These are phyloP conservation scores for Blastomyces gilchristii DNA, from an alignment of 2,329 filamentous ascomycete species.

Conservation along the genomic window DNA sequence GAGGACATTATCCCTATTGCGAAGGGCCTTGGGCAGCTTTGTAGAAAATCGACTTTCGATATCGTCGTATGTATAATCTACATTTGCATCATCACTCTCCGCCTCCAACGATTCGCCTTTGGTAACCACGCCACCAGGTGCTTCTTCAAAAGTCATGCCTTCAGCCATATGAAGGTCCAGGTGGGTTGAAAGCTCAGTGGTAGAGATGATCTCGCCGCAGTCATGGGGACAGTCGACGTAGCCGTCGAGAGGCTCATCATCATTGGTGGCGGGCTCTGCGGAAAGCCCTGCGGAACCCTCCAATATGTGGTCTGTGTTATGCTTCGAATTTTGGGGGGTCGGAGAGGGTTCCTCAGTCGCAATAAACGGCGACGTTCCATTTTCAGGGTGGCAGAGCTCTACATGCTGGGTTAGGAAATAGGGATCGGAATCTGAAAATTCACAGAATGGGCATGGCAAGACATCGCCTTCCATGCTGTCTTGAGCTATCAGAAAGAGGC, in stretches of 20 bases:
- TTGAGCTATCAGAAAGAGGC: conserved; percentile 10
- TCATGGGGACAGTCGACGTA: conserved; percentile 48
- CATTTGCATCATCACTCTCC: conserved; percentile 7
- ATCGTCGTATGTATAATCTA: conserved; percentile 10
- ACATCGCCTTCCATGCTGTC: conserved; percentile 9
- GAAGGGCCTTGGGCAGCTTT: conserved; percentile 16
- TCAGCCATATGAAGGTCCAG: conserved; percentile 50
- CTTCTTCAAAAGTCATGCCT: conserved; percentile 34
- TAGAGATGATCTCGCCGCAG: conserved; percentile 50
- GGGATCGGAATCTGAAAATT: conserved; percentile 32
- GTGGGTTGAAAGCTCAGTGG: conserved; percentile 48
- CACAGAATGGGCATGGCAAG: conserved; percentile 37
- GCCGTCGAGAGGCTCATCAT: conserved; percentile 16
- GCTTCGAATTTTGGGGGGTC: neutral
- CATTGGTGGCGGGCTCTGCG: neutral
- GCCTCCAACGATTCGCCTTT: neutral
- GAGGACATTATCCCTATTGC: conserved; percentile 20
- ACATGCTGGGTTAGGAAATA: conserved; percentile 37
- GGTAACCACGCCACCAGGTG: conserved; percentile 9
- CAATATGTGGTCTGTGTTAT: neutral
- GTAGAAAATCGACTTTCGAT: conserved; percentile 16
- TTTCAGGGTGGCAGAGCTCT: conserved; percentile 36
- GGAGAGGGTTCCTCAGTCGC: conserved; percentile 14
- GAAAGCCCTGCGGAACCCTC: no score
- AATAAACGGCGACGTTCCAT: conserved; percentile 21